Conservation (phyloP, 2,329 filamentous ascomycete genomes). For the Ophiostoma australiae region DNA sequence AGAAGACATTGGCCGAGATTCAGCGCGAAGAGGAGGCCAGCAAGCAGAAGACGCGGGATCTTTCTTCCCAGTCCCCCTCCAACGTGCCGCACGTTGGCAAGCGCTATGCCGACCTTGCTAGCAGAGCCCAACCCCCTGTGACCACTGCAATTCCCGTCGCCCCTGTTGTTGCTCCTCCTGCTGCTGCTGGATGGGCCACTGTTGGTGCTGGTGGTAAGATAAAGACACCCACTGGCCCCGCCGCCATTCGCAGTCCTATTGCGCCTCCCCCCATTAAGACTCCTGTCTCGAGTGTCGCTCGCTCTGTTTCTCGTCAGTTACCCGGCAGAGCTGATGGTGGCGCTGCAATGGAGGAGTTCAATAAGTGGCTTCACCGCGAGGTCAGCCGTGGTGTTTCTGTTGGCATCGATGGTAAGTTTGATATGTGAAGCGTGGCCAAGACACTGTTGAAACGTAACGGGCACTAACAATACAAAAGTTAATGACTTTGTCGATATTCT, state of each 20-base stretch:
- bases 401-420: conserved; percentile 48
- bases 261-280: conserved; percentile 39
- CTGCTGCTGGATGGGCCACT: conserved; percentile 72
- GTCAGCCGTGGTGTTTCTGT: conserved; percentile 65
- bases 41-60: conserved; percentile 66
- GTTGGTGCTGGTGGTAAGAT: conserved; percentile 91
- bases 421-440: neutral
- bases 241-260: conserved; percentile 46
- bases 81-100: conserved; percentile 50
- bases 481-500: conserved; percentile 76
- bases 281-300: conserved; percentile 30
- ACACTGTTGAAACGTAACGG: neutral
- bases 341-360: conserved; percentile 80
- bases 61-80: conserved; percentile 39
- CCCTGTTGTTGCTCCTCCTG: conserved; percentile 36
- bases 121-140: conserved; percentile 54
- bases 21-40: conserved; percentile 91
- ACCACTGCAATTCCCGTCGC: conserved; percentile 34
- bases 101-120: conserved; percentile 89
- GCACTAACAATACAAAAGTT: conserved; percentile 39
- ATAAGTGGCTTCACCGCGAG: conserved; percentile 82
- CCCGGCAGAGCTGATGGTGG: conserved; percentile 38
- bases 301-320: conserved; percentile 26
- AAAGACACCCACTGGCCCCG: conserved; percentile 63
- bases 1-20: conserved; percentile 93